Evolutionary conservation across 345 rosid species (phyloP).

Genomic region (Triadica sebifera): DNA sequence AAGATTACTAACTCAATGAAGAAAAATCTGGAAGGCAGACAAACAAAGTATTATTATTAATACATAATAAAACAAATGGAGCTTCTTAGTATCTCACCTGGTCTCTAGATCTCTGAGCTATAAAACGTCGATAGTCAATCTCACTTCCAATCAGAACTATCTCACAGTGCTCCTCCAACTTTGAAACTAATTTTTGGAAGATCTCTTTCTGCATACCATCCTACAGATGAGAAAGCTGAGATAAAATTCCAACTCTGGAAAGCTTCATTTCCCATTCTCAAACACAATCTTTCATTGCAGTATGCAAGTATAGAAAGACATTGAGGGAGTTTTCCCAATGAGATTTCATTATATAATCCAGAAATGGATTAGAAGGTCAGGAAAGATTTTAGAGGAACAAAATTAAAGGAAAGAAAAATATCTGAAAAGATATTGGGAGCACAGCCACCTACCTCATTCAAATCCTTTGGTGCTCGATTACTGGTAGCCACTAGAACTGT

Average conservation of each 20-base stretch:
- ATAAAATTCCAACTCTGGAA: background rate
- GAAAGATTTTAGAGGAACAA: constrained; percentile 9
- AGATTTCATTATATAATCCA: constrained; percentile 4
- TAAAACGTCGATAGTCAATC: constrained; percentile 78
- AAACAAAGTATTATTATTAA: background rate
- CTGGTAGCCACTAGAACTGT: constrained; percentile 93
- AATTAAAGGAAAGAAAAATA: background rate
- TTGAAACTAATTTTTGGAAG: constrained; percentile 62
- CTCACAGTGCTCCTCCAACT: constrained; percentile 77
- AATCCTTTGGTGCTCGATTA: constrained; percentile 83
- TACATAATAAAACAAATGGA: background rate
- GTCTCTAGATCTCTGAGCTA: constrained; percentile 54
- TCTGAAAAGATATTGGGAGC: background rate
- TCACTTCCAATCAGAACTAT: constrained; percentile 70
- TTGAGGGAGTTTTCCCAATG: constrained; percentile 1
- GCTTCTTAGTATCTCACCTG: constrained; percentile 33
- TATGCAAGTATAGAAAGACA: background rate
- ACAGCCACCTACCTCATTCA: constrained; percentile 63
- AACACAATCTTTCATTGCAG: background rate
- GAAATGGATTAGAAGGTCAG: background rate
- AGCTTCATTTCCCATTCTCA: background rate
- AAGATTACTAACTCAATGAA: background rate
- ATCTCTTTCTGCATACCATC: constrained; percentile 94
- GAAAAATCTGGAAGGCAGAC: constrained; percentile 1
- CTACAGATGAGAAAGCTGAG: constrained; percentile 38